These are phyloP conservation scores for Syzygium malaccense DNA, from an alignment of 441 rosid species.

Conservation along the genomic window DNA sequence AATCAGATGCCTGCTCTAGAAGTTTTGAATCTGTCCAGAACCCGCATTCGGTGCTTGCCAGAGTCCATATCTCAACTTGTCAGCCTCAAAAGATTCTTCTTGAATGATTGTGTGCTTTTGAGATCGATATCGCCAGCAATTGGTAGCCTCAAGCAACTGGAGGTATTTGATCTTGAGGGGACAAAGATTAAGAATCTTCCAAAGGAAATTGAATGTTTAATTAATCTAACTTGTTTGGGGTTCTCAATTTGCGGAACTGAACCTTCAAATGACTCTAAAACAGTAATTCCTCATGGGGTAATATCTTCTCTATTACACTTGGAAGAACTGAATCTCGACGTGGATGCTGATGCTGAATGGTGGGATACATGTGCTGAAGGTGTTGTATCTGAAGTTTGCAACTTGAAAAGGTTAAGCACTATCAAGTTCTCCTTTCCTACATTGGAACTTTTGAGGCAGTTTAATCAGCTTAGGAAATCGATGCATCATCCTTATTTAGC, in stretches of 20 bases:
- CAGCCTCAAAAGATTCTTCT: neutral
- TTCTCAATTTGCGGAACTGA: neutral
- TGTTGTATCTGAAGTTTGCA: neutral
- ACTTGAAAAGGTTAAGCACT: neutral
- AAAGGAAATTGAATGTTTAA: neutral
- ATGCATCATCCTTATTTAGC: neutral
- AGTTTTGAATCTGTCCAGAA: conserved; percentile 14
- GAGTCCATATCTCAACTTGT: neutral
- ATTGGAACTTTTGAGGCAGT: neutral
- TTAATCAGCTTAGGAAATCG: neutral
- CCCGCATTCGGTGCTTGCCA: conserved; percentile 14
- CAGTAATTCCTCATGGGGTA: neutral
- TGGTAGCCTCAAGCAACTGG: neutral
- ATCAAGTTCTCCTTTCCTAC: neutral
- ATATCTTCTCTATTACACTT: neutral
- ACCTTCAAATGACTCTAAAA: neutral
- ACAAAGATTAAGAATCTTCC: neutral
- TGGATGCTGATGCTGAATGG: neutral
- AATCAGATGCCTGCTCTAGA: conserved; percentile 12
- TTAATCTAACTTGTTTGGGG: neutral
- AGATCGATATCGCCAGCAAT: neutral
- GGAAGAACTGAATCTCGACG: neutral
- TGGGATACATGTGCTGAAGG: neutral
- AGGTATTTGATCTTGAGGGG: neutral
- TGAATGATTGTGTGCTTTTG: neutral